Percentiles rank a stretch among this genome's conserved stretches.
These are phyloP conservation scores for Leccinum disarticulatum DNA, from an alignment of 768 basidiomycete species.

Conservation along the genomic window DNA sequence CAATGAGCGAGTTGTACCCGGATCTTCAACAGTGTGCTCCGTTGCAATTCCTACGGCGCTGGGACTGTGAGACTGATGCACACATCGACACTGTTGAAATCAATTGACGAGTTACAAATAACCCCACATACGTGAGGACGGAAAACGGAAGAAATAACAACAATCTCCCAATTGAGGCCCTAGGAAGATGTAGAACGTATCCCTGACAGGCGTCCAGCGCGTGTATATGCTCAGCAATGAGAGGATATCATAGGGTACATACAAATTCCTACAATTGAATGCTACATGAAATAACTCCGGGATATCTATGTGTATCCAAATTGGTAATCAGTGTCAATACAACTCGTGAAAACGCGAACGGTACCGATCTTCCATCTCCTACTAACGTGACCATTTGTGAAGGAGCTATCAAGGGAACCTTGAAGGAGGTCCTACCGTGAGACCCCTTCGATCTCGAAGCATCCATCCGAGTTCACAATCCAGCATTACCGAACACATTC, in stretches of 20 bases:
- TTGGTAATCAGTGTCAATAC: neutral
- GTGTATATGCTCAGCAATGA: neutral
- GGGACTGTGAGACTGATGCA: neutral
- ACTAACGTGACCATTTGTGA: neutral
- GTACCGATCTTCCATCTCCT: neutral
- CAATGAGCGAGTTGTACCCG: neutral
- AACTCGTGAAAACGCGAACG: neutral
- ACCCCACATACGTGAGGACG: neutral
- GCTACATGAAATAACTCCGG: neutral
- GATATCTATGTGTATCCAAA: slow-evolving; percentile 1
- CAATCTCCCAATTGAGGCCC: neutral
- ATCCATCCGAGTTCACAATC: slow-evolving; percentile 16
- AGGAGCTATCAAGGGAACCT: neutral
- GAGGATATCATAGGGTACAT: neutral
- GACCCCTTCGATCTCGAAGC: neutral
- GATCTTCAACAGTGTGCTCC: neutral
- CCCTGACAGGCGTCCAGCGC: neutral
- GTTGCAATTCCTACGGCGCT: neutral
- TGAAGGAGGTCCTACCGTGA: neutral
- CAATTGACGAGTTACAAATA: neutral
- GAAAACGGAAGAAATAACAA: neutral
- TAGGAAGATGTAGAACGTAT: neutral
- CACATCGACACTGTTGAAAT: neutral
- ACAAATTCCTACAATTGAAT: neutral
- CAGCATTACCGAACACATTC: slow-evolving; percentile 31